Conservation (phyloP, 768 basidiomycete genomes). For the Wakefieldia striispora region DNA sequence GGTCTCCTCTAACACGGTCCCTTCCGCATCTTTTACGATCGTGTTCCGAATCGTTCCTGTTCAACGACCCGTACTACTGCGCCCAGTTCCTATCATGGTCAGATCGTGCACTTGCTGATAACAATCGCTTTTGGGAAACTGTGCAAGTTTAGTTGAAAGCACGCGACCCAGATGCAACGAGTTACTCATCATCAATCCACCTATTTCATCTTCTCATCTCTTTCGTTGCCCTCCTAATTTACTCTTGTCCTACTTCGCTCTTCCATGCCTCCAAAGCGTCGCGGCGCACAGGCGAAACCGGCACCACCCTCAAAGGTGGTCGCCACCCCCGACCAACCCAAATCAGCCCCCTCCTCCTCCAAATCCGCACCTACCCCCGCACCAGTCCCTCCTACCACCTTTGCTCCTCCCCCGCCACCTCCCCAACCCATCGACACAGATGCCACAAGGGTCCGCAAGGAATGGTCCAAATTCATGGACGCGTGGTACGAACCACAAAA, state of each 20-base stretch:
- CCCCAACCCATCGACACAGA: constrained; percentile 18
- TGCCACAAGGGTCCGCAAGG: constrained; percentile 29
- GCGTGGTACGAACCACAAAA: constrained; percentile 32
- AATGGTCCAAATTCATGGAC: constrained; percentile 29
- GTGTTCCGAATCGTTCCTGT: constrained; percentile 22
- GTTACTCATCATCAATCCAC: constrained; percentile 20
- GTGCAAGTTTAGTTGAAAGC: constrained; percentile 6
- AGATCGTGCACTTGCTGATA: constrained; percentile 29
- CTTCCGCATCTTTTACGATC: background rate
- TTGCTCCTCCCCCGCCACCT: constrained; percentile 10
- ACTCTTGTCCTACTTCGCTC: background rate
- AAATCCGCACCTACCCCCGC: constrained; percentile 11
- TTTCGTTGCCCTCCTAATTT: background rate
- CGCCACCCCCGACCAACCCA: constrained; percentile 13
- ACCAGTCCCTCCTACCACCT: background rate
- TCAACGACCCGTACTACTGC: constrained; percentile 9
- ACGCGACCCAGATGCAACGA: constrained; percentile 31
- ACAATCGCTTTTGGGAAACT: constrained; percentile 26
- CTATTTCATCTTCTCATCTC: constrained; percentile 18
- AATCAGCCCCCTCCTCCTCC: constrained; percentile 1
- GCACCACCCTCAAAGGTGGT: constrained; percentile 4
- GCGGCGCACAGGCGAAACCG: constrained; percentile 9
- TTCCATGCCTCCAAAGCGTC: constrained; percentile 32
- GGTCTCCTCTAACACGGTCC: background rate
- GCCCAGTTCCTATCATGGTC: constrained; percentile 30